These are phyloP conservation scores for Lolium perenne DNA, from an alignment of 176 grass and related monocot species.

Conservation along the genomic window DNA sequence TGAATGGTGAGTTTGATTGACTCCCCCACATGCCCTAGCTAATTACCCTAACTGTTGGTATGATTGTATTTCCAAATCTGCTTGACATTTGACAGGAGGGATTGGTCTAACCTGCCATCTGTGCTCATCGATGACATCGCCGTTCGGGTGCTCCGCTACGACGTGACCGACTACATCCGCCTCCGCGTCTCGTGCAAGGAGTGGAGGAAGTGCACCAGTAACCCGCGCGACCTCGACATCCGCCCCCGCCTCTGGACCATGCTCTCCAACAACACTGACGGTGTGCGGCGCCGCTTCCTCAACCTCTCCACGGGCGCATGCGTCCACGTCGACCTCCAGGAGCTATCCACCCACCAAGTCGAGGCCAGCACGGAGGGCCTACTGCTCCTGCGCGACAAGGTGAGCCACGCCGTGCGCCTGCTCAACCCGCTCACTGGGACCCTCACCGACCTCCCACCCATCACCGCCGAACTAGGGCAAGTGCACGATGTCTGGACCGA, in stretches of 20 bases:
- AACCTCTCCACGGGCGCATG: background rate
- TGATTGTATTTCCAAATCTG: background rate
- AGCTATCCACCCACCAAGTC: background rate
- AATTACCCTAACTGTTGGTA: background rate
- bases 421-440: background rate
- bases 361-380: background rate
- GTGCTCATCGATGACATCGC: background rate
- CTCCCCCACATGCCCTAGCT: background rate
- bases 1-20: background rate
- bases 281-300: background rate
- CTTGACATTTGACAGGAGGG: background rate
- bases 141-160: background rate
- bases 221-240: background rate
- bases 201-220: background rate
- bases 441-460: background rate
- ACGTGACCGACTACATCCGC: background rate
- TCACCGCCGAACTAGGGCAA: background rate
- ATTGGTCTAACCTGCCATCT: background rate
- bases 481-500: background rate
- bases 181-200: background rate
- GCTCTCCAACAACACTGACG: background rate
- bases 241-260: background rate
- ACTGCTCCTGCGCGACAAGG: background rate
- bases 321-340: background rate
- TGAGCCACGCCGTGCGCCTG: background rate